Conservation (phyloP, 257 asterid species). For the Jacaranda mimosifolia region DNA sequence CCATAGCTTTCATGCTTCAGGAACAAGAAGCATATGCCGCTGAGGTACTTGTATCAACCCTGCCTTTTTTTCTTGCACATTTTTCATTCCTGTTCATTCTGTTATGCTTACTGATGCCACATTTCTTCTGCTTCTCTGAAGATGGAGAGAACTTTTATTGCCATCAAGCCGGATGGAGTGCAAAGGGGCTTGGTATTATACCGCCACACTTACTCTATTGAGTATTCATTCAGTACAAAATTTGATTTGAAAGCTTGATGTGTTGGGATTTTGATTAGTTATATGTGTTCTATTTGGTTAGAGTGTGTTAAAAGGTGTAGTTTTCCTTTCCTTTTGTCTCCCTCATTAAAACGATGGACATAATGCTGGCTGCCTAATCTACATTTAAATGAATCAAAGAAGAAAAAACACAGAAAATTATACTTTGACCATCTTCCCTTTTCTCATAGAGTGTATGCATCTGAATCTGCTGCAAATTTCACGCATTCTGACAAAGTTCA, state of each 20-base stretch:
- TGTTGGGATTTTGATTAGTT: background rate
- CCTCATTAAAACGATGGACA: background rate
- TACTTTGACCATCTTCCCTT: constrained; percentile 2
- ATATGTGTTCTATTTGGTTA: constrained; percentile 3
- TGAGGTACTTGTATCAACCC: constrained; percentile 50
- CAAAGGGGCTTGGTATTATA: constrained; percentile 80
- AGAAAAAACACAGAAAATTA: background rate
- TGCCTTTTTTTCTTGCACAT: constrained; percentile 9
- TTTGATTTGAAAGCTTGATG: background rate
- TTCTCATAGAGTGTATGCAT: background rate
- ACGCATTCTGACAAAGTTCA: constrained; percentile 17
- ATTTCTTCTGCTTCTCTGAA: constrained; percentile 29
- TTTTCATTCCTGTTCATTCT: background rate
- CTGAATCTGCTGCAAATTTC: background rate
- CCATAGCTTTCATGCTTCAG: constrained; percentile 72
- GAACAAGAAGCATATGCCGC: constrained; percentile 82
- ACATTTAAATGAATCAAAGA: background rate
- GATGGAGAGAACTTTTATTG: constrained; percentile 83
- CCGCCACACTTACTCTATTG: background rate
- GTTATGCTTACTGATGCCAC: constrained; percentile 28
- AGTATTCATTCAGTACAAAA: constrained; percentile 10
- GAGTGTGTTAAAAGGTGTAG: background rate
- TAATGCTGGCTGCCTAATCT: background rate
- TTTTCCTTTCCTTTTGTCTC: background rate
- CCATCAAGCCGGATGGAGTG: constrained; percentile 90